Conservation (phyloP, 2,329 filamentous ascomycete genomes). For the Ambrosiella cleistominuta region DNA sequence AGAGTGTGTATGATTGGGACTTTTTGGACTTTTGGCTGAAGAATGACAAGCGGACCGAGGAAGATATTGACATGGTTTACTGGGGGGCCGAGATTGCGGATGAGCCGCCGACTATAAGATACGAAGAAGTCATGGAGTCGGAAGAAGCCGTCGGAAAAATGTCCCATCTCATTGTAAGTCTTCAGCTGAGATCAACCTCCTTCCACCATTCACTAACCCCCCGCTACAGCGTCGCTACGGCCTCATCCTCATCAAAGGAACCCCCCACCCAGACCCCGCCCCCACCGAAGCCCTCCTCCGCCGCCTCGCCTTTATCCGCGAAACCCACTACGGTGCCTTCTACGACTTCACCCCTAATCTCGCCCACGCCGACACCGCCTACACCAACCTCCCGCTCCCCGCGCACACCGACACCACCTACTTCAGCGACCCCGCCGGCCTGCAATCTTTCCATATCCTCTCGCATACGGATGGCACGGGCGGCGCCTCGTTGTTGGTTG, state of each 20-base stretch:
- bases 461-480: slow-evolving; percentile 43
- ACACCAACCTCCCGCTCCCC: slow-evolving; percentile 66
- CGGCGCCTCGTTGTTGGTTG: slow-evolving; percentile 66
- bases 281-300: slow-evolving; percentile 60
- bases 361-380: slow-evolving; percentile 75
- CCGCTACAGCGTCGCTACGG: slow-evolving; percentile 44
- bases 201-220: background rate
- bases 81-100: slow-evolving; percentile 22
- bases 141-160: slow-evolving; percentile 40
- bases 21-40: slow-evolving; percentile 37
- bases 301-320: slow-evolving; percentile 69
- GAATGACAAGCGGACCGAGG: slow-evolving; percentile 19
- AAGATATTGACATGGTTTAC: slow-evolving; percentile 15
- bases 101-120: slow-evolving; percentile 40
- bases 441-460: slow-evolving; percentile 85
- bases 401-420: slow-evolving; percentile 93
- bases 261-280: slow-evolving; percentile 46
- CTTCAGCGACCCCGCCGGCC: slow-evolving; percentile 76
- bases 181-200: background rate
- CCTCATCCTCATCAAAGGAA: slow-evolving; percentile 58
- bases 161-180: slow-evolving; percentile 45
- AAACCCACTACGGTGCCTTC: slow-evolving; percentile 73
- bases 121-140: slow-evolving; percentile 38
- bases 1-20: slow-evolving; percentile 46
- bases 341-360: slow-evolving; percentile 80